Percentiles rank a stretch among this genome's conserved stretches.
These are phyloP conservation scores for Crithidia acanthocephali DNA, from an alignment of 208 protist genomes.

Conservation along the genomic window DNA sequence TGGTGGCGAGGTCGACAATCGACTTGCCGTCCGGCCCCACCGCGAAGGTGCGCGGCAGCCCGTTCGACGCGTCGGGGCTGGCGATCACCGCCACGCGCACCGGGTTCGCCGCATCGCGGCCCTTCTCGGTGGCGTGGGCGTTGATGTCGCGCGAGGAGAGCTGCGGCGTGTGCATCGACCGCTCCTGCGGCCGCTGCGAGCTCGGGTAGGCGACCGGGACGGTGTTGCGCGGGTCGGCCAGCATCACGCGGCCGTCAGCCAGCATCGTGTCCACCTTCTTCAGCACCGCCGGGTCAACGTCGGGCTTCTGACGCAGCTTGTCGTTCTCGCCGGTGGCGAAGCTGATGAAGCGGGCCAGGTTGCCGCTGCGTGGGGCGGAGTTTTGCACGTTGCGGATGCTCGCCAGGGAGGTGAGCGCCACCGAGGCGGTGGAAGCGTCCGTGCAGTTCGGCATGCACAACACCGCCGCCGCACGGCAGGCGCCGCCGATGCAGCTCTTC, in stretches of 20 bases:
- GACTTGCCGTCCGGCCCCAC: conserved; percentile 37
- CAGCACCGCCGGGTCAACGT: conserved; percentile 37
- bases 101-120: conserved; percentile 34
- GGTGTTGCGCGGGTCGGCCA: conserved; percentile 43
- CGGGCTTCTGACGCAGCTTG: conserved; percentile 42
- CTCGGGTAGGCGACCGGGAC: conserved; percentile 52
- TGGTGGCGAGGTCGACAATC: conserved; percentile 31
- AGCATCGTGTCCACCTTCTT: conserved; percentile 57
- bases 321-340: conserved; percentile 51
- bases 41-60: conserved; percentile 32
- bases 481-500: conserved; percentile 57
- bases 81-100: conserved; percentile 39
- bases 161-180: conserved; percentile 12
- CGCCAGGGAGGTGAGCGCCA: conserved; percentile 30
- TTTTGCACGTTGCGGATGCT: conserved; percentile 43
- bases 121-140: conserved; percentile 30
- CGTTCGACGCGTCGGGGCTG: conserved; percentile 27
- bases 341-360: conserved; percentile 55
- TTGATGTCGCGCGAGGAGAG: conserved; percentile 34
- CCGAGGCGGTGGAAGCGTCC: conserved; percentile 14
- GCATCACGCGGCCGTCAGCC: conserved; percentile 47
- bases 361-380: conserved; percentile 59
- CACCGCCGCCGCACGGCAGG: conserved; percentile 47
- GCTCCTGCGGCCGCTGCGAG: conserved; percentile 24
- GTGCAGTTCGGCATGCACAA: conserved; percentile 39